Percentiles rank a stretch among this genome's conserved stretches.
Conservation (phyloP, 148 eudicot species). For the Persicaria maculosa region DNA sequence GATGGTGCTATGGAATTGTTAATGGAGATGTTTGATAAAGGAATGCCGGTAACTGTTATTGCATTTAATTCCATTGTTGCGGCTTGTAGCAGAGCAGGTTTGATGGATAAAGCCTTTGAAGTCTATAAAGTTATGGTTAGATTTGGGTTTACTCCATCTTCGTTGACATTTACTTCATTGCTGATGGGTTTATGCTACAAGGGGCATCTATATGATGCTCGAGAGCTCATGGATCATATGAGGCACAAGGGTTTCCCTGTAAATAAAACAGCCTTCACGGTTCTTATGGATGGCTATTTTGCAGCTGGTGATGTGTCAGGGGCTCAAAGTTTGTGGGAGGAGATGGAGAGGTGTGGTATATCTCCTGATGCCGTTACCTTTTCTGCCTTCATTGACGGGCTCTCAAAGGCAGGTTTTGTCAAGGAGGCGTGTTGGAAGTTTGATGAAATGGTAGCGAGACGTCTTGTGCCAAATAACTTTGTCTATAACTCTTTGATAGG, state of each 20-base stretch:
- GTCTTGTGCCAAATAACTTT: slow-evolving; percentile 73
- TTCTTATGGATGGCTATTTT: slow-evolving; percentile 70
- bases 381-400: slow-evolving; percentile 74
- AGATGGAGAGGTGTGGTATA: slow-evolving; percentile 48
- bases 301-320: slow-evolving; percentile 46
- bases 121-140: slow-evolving; percentile 53
- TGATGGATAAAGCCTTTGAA: slow-evolving; percentile 53
- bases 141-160: slow-evolving; percentile 58
- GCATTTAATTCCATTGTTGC: slow-evolving; percentile 82
- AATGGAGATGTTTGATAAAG: slow-evolving; percentile 60
- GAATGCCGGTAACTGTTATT: slow-evolving; percentile 47
- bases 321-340: slow-evolving; percentile 70
- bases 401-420: slow-evolving; percentile 57
- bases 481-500: slow-evolving; percentile 73
- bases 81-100: slow-evolving; percentile 63
- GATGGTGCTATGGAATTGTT: slow-evolving; percentile 57
- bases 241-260: slow-evolving; percentile 52
- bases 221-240: slow-evolving; percentile 58
- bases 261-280: slow-evolving; percentile 66
- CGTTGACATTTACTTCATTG: slow-evolving; percentile 69
- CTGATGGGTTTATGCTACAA: slow-evolving; percentile 53
- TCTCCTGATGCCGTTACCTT: slow-evolving; percentile 83
- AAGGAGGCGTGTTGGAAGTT: slow-evolving; percentile 56
- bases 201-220: slow-evolving; percentile 64
- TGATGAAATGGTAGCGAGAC: slow-evolving; percentile 50